Evolutionary conservation across 2,329 filamentous ascomycete species (phyloP), one percentile per base, ranked within the genome.

Genomic region (Coniosporium tulheliwenetii): DNA sequence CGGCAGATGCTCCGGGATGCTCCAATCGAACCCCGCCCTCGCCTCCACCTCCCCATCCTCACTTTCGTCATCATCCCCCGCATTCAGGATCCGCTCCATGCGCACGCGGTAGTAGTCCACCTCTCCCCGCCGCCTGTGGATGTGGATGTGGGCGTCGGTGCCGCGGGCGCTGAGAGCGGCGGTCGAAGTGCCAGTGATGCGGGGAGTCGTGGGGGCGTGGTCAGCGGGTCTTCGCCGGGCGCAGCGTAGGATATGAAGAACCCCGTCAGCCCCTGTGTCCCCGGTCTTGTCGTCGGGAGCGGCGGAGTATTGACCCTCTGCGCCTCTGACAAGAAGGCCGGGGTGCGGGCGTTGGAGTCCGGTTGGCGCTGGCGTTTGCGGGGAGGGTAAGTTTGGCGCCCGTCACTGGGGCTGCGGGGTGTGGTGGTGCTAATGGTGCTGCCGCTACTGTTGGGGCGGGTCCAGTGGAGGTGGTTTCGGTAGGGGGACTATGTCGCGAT

Each of bases 1-100:
- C 1, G 61, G 60, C 5, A 67, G 43, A 47, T 69, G 65, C 45
- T 68, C 65, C 2, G 65, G 63, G 1, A 62, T 45, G 12, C 62
- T 49, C 49, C 63, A 55, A 39, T 62, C 60, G 35, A 64, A 58
- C 31, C 53, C 54, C 9, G 52, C 44, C 15, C 44, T 43, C 10
- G 52, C 54, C 13, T 56, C 56, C n/a, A 45, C 47, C 10, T 36
- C 39, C 44, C 5, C 34, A 10, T 31, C 26, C 31, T 12, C 19
- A 26, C 19, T 26, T 7, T 3, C 19, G 7, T 26, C 19, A 3
- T 26, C 19, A 26, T 26, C 19, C 7, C 7, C 19, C 4, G 29
- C 34, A 16, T 36, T 32, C 10, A 36, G 15, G n/a, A 26, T 34
- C 7, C 36, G 29, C 5, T 39, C 34, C 30, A 44, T 32, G 12